Conservation (phyloP, 2,329 filamentous ascomycete genomes). For the Pleurostoma richardsiae region DNA sequence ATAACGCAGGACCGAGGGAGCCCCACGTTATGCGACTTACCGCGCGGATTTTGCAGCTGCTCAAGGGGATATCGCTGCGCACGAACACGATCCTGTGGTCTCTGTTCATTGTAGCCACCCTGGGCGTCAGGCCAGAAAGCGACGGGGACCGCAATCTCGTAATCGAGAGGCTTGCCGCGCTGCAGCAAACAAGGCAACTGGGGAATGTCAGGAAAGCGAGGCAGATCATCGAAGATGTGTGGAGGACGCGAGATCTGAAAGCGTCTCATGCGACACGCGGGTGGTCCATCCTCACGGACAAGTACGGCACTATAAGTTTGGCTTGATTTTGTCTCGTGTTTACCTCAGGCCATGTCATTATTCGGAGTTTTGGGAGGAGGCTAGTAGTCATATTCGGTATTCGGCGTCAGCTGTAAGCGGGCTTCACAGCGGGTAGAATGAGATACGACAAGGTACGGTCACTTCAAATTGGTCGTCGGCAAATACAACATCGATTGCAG, state of each 20-base stretch:
- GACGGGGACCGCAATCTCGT: constrained; percentile 18
- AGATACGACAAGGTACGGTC: no score
- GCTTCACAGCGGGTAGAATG: no score
- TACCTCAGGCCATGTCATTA: no score
- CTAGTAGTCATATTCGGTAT: no score
- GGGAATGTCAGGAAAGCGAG: constrained; percentile 23
- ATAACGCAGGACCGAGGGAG: constrained; percentile 16
- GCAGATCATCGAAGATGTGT: constrained; percentile 20
- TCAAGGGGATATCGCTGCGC: constrained; percentile 15
- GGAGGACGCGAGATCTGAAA: constrained; percentile 19
- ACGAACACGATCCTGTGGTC: constrained; percentile 21
- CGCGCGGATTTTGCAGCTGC: constrained; percentile 13
- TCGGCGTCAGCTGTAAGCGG: no score
- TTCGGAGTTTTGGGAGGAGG: no score
- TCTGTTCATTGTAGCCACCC: constrained; percentile 21
- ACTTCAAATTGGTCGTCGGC: no score
- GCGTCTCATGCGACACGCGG: constrained; percentile 2
- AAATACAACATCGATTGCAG: no score
- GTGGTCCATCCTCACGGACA: constrained; percentile 6
- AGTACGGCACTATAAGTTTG: constrained; percentile 15
- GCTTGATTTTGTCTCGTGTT: constrained; percentile 7
- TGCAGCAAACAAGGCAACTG: constrained; percentile 21
- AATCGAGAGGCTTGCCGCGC: constrained; percentile 13
- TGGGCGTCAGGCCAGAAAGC: constrained; percentile 17
- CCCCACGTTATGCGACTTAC: constrained; percentile 14